Evolutionary conservation across 768 basidiomycete species (phyloP), one percentile per base, ranked within the genome.

Genomic region (Tricholoma bakamatsutake): DNA sequence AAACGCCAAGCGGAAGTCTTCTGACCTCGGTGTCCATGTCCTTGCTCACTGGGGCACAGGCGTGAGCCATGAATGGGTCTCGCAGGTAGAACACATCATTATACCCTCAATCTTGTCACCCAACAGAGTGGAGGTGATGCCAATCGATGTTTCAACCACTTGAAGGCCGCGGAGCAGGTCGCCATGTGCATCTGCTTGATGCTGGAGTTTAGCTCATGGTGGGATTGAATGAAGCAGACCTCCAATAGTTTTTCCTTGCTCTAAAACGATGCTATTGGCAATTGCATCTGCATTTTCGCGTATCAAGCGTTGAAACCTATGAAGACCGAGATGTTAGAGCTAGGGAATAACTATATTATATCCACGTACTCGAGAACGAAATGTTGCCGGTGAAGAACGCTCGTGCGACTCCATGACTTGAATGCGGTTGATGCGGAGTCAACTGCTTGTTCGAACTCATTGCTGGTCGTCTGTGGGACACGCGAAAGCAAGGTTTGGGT

Each of bases 21-120:
- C 94, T 82, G 13, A 88, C 85, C 57, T 90, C 84, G 2, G 95
- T 97, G 66, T 98, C 95, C 95, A 98, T 98, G 67, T 97, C 95
- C 69, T 85, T 93, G 72, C 88, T 90, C 17, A 98, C 90, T 90
- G 60, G 21, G 28, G 24, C 12, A n/a, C 4, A 17, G 15, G 9
- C 8, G 28, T 48, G 28, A 48, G 46, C 30, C n/a, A n/a, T 9
- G 28, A 48, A 13, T 31, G 28, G 9, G 4, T 28, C 28, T 17
- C 28, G 8, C 28, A 48, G 17, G 28, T 12, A n/a, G 7, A 10
- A 45, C 13, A 48, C 13, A 2, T 31, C 8, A 12, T 3, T 24
- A 35, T 70, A 90, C 95, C 90, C 79, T 98, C 96, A 45, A 97
- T 73, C 68, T 94, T 93, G 56, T 96, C 90, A 2, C 92, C 95